These are phyloP conservation scores for Epichloe scottii DNA, from an alignment of 2,329 filamentous ascomycete genomes.

Conservation along the genomic window DNA sequence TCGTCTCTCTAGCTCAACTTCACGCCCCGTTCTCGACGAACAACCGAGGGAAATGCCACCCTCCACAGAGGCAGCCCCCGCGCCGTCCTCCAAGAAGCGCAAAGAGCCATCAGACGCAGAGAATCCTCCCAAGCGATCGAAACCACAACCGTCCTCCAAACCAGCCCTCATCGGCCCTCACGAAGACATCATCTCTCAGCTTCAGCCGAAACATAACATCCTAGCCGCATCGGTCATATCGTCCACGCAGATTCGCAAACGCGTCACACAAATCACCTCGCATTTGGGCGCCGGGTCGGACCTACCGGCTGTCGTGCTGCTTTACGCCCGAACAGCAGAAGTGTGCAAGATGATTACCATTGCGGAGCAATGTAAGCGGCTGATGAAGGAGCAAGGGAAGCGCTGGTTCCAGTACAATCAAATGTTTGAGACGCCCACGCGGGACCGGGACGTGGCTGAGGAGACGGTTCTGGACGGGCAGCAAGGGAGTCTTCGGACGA, in stretches of 20 bases:
- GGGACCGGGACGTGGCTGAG: constrained; percentile 24
- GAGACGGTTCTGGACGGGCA: constrained; percentile 27
- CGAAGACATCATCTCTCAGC: constrained; percentile 29
- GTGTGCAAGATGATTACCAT: constrained; percentile 57
- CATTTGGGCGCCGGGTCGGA: constrained; percentile 26
- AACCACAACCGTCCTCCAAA: constrained; percentile 5
- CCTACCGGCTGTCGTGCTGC: constrained; percentile 26
- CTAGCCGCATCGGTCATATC: constrained; percentile 43
- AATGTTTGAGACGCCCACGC: constrained; percentile 34
- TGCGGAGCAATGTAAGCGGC: constrained; percentile 50
- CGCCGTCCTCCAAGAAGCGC: background rate
- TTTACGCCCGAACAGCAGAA: constrained; percentile 38
- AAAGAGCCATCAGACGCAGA: background rate
- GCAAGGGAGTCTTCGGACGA: constrained; percentile 22
- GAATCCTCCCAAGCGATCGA: constrained; percentile 1
- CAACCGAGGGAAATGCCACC: background rate
- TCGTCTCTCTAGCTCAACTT: background rate
- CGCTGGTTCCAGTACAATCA: constrained; percentile 46
- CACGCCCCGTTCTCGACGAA: background rate
- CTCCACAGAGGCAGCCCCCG: background rate
- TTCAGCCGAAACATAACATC: constrained; percentile 35
- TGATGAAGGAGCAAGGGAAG: constrained; percentile 34
- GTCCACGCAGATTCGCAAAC: constrained; percentile 46
- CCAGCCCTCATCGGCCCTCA: constrained; percentile 23
- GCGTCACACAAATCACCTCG: constrained; percentile 30